Evolutionary conservation across 257 asterid genomes (phyloP), one percentile per base, ranked within the genome.

Genomic region (Plantago major): DNA sequence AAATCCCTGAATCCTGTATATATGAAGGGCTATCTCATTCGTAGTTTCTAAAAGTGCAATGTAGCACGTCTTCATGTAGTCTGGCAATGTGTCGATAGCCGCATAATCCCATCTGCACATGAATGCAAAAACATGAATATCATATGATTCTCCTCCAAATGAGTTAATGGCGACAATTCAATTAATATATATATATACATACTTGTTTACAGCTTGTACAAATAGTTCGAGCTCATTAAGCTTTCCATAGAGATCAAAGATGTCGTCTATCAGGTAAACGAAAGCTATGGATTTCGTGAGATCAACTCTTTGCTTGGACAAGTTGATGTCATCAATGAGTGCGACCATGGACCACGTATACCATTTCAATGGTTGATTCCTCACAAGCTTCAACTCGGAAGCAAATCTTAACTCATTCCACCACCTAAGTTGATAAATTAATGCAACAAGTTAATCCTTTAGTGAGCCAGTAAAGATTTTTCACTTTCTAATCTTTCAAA

Each of bases 1-100:
- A 51, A 51, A 42, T 33, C 90, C 88, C 26, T 72, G 62, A 14
- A 42, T 71, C 30, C 48, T 57, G 22, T 9, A 55, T 48, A 82
- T 65, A 7, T 42, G 63, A 16, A 10, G 0, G 16, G 68, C 74
- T 19, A 71, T 55, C 19, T 66, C 77, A 43, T 80, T 65, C 19
- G 83, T 77, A 13, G 76, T 70, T 30, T 74, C 81, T 10, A 80
- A 66, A 48, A 85, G 80, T 11, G 75, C 70, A 51, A 26, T 77
- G 46, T 76, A 81, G 64, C 83, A 72, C 33, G 12, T 33, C 71
- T 71, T 83, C 95, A 79, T 81, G 65, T 77, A 77, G 11, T 77
- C 71, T 1, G 86, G 86, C 48, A 86, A 58, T 37, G 51, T 43
- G 0, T 71, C 69, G 0, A 71, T 42, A 7, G 69, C 70, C 1